phyloP scores from a whole-genome alignment of 805 yeast genomes.

The Monosporozyma siamensis region DNA sequence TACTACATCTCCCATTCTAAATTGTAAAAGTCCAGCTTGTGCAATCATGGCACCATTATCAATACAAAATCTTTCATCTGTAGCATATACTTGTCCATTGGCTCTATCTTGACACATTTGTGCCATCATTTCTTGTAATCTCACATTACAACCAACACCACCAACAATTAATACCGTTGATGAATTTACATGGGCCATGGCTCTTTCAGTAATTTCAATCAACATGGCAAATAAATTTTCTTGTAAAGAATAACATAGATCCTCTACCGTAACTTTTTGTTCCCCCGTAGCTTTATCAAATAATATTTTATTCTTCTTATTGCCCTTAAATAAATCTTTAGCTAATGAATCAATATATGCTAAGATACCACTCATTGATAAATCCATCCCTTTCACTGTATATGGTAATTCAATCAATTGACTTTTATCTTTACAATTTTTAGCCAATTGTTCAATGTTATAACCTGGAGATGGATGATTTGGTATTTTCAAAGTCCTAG shows the following conservation, averaged over 20 bases:
- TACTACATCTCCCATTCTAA: conserved; percentile 64
- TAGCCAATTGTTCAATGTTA: conserved; percentile 91
- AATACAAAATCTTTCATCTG: conserved; percentile 94
- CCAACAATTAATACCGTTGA: conserved; percentile 91
- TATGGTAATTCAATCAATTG: conserved; percentile 70
- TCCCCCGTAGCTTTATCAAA: conserved; percentile 33
- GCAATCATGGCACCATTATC: conserved; percentile 99
- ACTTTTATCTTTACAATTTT: conserved; percentile 40
- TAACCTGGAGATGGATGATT: conserved; percentile 97
- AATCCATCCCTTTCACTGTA: conserved; percentile 97
- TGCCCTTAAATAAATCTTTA: conserved; percentile 46
- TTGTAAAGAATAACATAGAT: conserved; percentile 85
- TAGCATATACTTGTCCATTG: conserved; percentile 82
- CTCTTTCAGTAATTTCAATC: conserved; percentile 95
- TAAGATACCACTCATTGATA: conserved; percentile 91
- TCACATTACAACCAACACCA: conserved; percentile 93
- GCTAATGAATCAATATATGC: conserved; percentile 80
- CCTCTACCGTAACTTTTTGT: conserved; percentile 63
- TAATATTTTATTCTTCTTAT: conserved; percentile 33
- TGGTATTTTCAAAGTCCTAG: conserved; percentile 78
- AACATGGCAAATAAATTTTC: conserved; percentile 92
- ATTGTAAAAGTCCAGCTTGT: conserved; percentile 86
- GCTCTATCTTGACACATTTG: conserved; percentile 78
- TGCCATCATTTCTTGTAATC: conserved; percentile 96
- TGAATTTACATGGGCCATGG: conserved; percentile 93